Evolutionary conservation across 2,329 filamentous ascomycete genomes (phyloP).

Genomic region (Talaromyces sp.): DNA sequence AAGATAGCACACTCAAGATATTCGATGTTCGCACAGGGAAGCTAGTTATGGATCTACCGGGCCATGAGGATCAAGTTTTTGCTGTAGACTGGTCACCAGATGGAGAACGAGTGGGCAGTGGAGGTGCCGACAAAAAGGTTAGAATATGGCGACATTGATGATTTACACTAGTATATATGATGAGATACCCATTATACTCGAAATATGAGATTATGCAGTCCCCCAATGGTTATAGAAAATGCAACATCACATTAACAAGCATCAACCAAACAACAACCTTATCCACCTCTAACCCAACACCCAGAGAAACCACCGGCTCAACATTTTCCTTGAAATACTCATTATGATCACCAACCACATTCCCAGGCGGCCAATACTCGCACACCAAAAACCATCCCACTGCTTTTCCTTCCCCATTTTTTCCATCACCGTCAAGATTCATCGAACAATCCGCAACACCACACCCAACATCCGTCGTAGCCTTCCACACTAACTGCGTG

Average conservation of each 20-base stretch:
- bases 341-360: conserved; percentile 46
- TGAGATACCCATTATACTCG: conserved; percentile 11
- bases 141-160: conserved; percentile 61
- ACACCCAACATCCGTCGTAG: conserved; percentile 62
- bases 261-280: neutral
- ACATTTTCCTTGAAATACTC: conserved; percentile 34
- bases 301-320: conserved; percentile 15
- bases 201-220: neutral
- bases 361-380: conserved; percentile 67
- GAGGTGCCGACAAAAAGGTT: conserved; percentile 82
- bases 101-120: conserved; percentile 82
- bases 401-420: conserved; percentile 22
- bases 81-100: conserved; percentile 94
- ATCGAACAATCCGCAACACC: conserved; percentile 31
- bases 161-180: neutral
- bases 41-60: conserved; percentile 76
- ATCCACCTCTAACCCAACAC: neutral
- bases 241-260: neutral
- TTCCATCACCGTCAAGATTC: conserved; percentile 24
- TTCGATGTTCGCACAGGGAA: conserved; percentile 89
- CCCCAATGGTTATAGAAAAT: neutral
- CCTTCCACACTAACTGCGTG: conserved; percentile 70
- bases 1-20: conserved; percentile 90
- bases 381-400: conserved; percentile 66
- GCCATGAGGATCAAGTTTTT: conserved; percentile 90